phyloP scores from a whole-genome alignment of 306 rosid species.

The Begonia loranthoides region DNA sequence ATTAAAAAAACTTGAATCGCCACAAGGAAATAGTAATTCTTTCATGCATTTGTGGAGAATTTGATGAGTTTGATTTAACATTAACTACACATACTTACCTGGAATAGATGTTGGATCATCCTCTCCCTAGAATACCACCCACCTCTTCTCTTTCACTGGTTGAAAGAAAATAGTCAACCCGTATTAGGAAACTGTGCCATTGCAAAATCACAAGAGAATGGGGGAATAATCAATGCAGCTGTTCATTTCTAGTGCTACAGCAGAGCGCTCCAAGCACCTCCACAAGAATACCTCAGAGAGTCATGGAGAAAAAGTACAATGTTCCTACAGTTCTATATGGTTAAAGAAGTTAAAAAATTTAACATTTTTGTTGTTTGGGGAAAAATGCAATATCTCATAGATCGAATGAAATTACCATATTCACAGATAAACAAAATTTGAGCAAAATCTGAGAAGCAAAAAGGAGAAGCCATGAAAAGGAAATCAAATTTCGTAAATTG shows the following conservation, averaged over 20 bases:
- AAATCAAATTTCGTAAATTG: no score
- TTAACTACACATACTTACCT: constrained; percentile 23
- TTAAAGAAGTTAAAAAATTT: no score
- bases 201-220: background rate
- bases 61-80: no score
- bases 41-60: no score
- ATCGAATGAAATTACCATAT: background rate
- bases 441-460: background rate
- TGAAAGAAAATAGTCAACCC: constrained; percentile 8
- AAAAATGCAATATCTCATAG: background rate
- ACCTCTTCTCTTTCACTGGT: constrained; percentile 90
- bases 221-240: constrained; percentile 4
- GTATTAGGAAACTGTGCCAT: background rate
- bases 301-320: no score
- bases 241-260: background rate
- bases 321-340: no score
- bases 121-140: constrained; percentile 91
- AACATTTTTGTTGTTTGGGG: background rate
- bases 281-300: background rate
- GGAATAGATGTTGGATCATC: constrained; percentile 85
- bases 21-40: no score
- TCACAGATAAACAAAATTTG: background rate
- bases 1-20: no score
- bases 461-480: background rate
- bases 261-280: background rate